These are phyloP conservation scores for Colletotrichum shisoi DNA, from an alignment of 2,329 filamentous ascomycete species.

Conservation along the genomic window DNA sequence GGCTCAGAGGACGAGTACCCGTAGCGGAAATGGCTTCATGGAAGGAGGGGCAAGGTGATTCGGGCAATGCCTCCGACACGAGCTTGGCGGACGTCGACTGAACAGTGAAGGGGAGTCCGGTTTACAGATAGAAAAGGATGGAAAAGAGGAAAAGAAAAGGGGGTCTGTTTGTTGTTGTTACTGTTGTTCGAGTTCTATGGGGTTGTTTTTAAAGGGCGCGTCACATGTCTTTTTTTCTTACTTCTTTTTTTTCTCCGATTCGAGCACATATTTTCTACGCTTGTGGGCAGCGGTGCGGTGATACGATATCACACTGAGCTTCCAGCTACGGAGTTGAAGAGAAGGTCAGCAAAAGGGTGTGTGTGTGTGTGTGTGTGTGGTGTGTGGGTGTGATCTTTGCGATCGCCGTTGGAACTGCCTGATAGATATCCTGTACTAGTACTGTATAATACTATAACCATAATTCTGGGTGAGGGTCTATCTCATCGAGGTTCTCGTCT, in stretches of 20 bases:
- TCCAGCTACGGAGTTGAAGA: slow-evolving; percentile 26
- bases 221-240: not conserved
- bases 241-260: slow-evolving; percentile 21
- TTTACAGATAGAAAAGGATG: not conserved
- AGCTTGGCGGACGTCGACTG: slow-evolving; percentile 45
- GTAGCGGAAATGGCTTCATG: slow-evolving; percentile 66
- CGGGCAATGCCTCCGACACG: slow-evolving; percentile 43
- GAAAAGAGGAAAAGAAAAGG: too few relatives aligned
- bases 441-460: slow-evolving; percentile 32
- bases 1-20: slow-evolving; percentile 80
- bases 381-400: slow-evolving; percentile 28
- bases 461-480: slow-evolving; percentile 13
- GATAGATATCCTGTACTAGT: slow-evolving; percentile 36
- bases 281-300: not conserved
- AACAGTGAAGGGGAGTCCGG: slow-evolving; percentile 20
- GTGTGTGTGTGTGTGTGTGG: too few relatives aligned
- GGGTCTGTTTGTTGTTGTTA: too few relatives aligned
- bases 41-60: slow-evolving; percentile 56
- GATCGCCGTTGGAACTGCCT: not conserved
- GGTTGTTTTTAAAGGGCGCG: not conserved
- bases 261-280: slow-evolving; percentile 31
- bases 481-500: not conserved
- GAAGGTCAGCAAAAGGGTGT: not conserved
- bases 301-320: slow-evolving; percentile 21
- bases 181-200: not conserved